Evolutionary conservation across 768 basidiomycete species (phyloP).

Genomic region (Lepiota brunneoincarnata): DNA sequence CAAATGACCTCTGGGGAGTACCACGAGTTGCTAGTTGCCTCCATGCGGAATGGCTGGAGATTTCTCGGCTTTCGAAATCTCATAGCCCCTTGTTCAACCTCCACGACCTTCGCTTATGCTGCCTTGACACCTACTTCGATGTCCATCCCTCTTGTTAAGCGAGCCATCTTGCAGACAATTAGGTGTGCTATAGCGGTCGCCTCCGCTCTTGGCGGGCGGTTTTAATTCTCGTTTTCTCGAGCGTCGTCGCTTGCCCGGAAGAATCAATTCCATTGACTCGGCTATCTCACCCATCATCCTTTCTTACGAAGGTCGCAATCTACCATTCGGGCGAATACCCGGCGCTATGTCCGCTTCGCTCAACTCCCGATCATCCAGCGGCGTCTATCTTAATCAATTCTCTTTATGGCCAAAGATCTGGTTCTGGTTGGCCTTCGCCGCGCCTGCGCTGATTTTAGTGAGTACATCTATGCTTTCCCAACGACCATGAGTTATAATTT

Average conservation of each 20-base stretch:
- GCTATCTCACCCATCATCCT: conserved; percentile 4
- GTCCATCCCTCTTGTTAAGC: not conserved
- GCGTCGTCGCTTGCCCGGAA: not conserved
- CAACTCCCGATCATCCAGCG: not conserved
- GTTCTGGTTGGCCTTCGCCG: too few relatives aligned
- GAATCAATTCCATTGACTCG: conserved; percentile 6
- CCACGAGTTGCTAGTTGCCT: too few relatives aligned
- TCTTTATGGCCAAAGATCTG: not conserved
- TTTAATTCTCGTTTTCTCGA: not conserved
- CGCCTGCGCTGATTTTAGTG: too few relatives aligned
- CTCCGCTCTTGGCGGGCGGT: conserved; percentile 3
- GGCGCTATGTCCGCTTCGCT: not conserved
- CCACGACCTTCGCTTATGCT: not conserved
- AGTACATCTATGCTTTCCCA: too few relatives aligned
- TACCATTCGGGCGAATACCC: conserved; percentile 7
- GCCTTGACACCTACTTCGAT: not conserved
- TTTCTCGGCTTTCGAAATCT: not conserved
- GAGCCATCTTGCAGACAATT: not conserved
- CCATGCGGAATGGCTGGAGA: too few relatives aligned
- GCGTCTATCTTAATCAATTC: not conserved
- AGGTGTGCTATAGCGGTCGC: not conserved
- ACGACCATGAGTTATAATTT: too few relatives aligned
- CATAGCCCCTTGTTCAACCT: not conserved
- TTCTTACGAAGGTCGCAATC: not conserved
- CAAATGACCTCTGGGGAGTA: too few relatives aligned